These are phyloP conservation scores for Leccinum colubrinum DNA, from an alignment of 1,284 basidiomycete species.

Conservation along the genomic window DNA sequence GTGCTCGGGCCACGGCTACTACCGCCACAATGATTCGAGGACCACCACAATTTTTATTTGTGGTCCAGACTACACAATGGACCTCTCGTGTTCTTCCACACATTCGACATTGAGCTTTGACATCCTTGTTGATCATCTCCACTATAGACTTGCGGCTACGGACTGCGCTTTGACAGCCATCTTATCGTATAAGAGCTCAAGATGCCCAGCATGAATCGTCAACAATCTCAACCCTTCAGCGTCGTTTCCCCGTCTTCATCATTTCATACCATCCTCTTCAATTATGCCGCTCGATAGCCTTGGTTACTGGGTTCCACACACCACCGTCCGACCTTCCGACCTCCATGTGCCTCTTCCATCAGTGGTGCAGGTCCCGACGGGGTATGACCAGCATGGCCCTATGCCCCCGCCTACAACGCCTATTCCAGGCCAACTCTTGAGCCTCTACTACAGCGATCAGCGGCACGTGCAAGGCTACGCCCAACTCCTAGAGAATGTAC, in stretches of 20 bases:
- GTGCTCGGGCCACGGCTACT: slow-evolving; percentile 6
- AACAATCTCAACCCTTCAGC: background rate
- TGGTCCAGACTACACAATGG: slow-evolving; percentile 9
- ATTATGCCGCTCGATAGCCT: slow-evolving; percentile 2
- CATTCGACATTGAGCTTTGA: slow-evolving; percentile 1
- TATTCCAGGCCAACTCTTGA: slow-evolving; percentile 9
- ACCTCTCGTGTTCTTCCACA: background rate
- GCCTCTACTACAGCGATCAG: background rate
- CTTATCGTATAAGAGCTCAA: background rate
- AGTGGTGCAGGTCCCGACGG: background rate
- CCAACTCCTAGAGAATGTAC: background rate
- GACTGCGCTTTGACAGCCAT: slow-evolving; percentile 12
- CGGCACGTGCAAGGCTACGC: background rate
- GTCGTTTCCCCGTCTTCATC: background rate
- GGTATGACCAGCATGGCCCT: background rate
- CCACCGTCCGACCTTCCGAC: slow-evolving; percentile 1
- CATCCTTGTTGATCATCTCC: slow-evolving; percentile 1
- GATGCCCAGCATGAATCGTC: background rate
- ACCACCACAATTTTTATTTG: background rate
- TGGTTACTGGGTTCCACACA: slow-evolving; percentile 3
- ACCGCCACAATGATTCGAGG: background rate
- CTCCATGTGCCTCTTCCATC: slow-evolving; percentile 7
- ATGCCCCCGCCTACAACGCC: background rate
- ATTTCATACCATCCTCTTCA: background rate
- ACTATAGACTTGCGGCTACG: background rate